Evolutionary conservation across 108 stramenopile genomes (phyloP).

Genomic region (Fistulifera solaris): DNA sequence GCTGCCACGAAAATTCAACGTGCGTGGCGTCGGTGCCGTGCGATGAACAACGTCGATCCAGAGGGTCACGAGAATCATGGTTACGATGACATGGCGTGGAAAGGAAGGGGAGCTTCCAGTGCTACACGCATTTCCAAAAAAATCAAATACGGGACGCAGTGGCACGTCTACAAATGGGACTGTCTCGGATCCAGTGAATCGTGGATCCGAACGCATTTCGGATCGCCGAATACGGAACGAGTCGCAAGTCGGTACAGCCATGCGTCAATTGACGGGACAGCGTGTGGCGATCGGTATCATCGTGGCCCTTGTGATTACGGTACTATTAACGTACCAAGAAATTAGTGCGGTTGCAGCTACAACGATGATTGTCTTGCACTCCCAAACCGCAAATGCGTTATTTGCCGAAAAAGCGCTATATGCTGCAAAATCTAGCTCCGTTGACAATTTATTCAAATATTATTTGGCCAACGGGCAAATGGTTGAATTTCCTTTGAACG

Average conservation of each 20-base stretch:
- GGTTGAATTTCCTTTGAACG: slow-evolving; percentile 13
- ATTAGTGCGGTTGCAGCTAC: slow-evolving; percentile 11
- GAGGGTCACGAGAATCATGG: slow-evolving; percentile 1
- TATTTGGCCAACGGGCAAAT: slow-evolving; percentile 12
- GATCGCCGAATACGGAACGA: slow-evolving; percentile 8
- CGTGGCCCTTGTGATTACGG: slow-evolving; percentile 34
- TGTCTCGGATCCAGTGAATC: too few relatives aligned
- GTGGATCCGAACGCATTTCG: too few relatives aligned
- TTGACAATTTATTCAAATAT: slow-evolving; percentile 40
- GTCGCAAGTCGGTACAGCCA: slow-evolving; percentile 60
- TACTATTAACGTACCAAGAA: slow-evolving; percentile 44
- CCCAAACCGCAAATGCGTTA: slow-evolving; percentile 23
- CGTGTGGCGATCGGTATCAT: slow-evolving; percentile 64
- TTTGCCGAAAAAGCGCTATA: slow-evolving; percentile 33
- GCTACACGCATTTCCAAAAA: too few relatives aligned
- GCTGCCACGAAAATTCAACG: slow-evolving; percentile 37
- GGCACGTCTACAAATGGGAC: too few relatives aligned
- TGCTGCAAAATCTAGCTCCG: slow-evolving; percentile 41
- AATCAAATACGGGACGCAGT: too few relatives aligned
- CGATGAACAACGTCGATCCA: background rate
- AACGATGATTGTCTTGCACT: slow-evolving; percentile 47
- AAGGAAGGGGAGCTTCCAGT: background rate
- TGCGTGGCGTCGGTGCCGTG: slow-evolving; percentile 18
- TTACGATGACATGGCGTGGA: slow-evolving; percentile 6
- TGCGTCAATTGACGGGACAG: slow-evolving; percentile 68